Evolutionary conservation across 2,329 filamentous ascomycete genomes (phyloP), one percentile per base, ranked within the genome.

Genomic region (Lasiodiplodia sp.): DNA sequence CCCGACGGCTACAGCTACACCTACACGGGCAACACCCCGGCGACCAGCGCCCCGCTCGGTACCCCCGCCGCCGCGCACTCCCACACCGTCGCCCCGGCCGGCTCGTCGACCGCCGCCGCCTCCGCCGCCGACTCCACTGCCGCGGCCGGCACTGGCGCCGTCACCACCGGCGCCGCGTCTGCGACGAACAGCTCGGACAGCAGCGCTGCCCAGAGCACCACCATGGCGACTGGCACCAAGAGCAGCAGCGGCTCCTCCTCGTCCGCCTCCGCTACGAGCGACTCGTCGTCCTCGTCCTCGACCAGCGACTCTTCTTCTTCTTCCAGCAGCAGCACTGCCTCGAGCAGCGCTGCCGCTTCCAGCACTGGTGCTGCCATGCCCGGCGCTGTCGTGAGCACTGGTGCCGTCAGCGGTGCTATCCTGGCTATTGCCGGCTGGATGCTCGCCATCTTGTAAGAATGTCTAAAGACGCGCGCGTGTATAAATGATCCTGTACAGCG

Each of bases 1-100:
- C 62, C 70, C 40, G 44, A 57, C 21, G 69, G 66, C 57, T 60
- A 66, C 62, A 21, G 58, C 49, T 57, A 64, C 67, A 44, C 44
- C 18, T 47, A 47, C 44, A 21, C 44, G 44, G 44, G 44, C 44
- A n/a, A 21, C 44, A 21, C 55, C 2, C 40, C 62, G 16, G 40
- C 23, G 16, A 52, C 52, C n/a, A 49, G 16, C 16, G n/a, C 51
- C 11, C 16, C 52, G 8, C 25, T 49, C 51, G 64, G 34, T 21
- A 38, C 52, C 1, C 34, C 49, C 62, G 40, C 62, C 31, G 44
- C 38, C 44, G 44, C 23, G 18, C 47, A 21, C 25, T 47, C 31
- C 21, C 58, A 65, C 16, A 51, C 44, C 10, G 40, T 31, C 62
- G 47, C 21, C 31, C 16, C 23, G 7, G 12, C 44, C 14, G 40